Evolutionary conservation across 2,329 filamentous ascomycete genomes (phyloP), one percentile per base, ranked within the genome.

Genomic region (Phymatotrichopsis omnivora): DNA sequence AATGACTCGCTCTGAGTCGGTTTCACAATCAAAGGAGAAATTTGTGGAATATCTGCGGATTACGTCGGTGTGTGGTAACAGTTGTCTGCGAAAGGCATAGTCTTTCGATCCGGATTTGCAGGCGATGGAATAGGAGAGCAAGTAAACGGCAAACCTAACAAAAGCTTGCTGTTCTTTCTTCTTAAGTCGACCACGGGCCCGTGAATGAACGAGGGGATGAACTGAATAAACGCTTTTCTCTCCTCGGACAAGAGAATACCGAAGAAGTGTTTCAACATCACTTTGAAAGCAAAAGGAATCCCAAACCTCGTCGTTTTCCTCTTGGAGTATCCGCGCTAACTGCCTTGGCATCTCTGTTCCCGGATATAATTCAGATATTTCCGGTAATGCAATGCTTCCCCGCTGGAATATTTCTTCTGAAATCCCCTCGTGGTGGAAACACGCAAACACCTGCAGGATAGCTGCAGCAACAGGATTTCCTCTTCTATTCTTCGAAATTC

Each of bases 401-500:
- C 40, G 2, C 2, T 43, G 28, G 28, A 16, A 33, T 20, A 33
- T 33, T 35, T 43, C 28, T 23, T 12, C n/a, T 8, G 20, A 32
- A 8, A 33, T 43, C 1, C 20, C 30, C 17, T 43, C 30, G 10
- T 24, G 27, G 16, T 43, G 40, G 16, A 43, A 46, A 14, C 34
- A 51, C 11, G 29, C 39, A 10, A 51, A 32, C 10, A 51, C 31
- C 4, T 35, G 29, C 4, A 48, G 20, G 29, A 51, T 14, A 8
- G 28, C 34, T 8, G 42, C 37, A 22, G 45, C 39, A 20, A 28
- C 45, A 22, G 32, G 25, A 39, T 40, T 39, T 11, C 11, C 32
- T 32, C 20, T 16, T 22, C 22, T 22, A 43, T 27, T 12, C 11
- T 28, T 41, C 30, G n/a, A 42, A 41, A 12, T 60, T 63, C 16